These are phyloP conservation scores for Metarhizium rileyi DNA, from an alignment of 2,329 filamentous ascomycete genomes.

Conservation along the genomic window DNA sequence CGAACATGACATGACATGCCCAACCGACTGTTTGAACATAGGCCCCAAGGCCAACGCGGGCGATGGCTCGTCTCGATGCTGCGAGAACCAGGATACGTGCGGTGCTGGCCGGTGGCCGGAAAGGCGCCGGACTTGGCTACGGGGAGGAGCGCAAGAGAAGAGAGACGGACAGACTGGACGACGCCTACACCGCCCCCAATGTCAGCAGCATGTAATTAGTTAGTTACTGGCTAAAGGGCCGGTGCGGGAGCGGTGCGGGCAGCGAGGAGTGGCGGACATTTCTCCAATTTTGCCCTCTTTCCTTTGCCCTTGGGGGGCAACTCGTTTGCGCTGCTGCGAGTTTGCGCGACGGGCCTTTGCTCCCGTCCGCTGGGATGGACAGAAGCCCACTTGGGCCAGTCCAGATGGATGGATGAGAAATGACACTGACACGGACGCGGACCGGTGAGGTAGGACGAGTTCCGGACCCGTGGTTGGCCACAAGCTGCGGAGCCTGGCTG, in stretches of 20 bases:
- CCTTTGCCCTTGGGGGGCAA: background rate
- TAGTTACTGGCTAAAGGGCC: slow-evolving; percentile 1
- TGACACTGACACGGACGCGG: background rate
- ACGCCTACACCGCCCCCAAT: too few species aligned
- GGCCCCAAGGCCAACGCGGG: background rate
- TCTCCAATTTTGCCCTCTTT: background rate
- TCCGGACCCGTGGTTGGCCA: background rate
- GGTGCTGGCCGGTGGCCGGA: too few species aligned
- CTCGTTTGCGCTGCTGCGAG: slow-evolving; percentile 1
- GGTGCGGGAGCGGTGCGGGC: background rate
- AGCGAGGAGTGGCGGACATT: background rate
- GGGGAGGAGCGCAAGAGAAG: too few species aligned
- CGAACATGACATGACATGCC: background rate
- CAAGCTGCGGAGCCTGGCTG: background rate
- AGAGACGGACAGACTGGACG: too few species aligned
- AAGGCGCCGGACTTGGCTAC: too few species aligned
- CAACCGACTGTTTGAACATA: background rate
- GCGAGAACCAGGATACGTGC: too few species aligned
- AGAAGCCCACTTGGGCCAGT: slow-evolving; percentile 1
- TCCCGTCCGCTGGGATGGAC: slow-evolving; percentile 8
- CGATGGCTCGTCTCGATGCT: too few species aligned
- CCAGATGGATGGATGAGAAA: background rate
- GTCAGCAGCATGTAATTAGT: too few species aligned
- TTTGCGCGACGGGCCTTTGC: slow-evolving; percentile 11
- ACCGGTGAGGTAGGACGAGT: background rate